A percentile compares a stretch with the other conserved stretches of the same genome.
These are phyloP conservation scores for Geum urbanum DNA, from an alignment of 306 rosid species.

Conservation along the genomic window DNA sequence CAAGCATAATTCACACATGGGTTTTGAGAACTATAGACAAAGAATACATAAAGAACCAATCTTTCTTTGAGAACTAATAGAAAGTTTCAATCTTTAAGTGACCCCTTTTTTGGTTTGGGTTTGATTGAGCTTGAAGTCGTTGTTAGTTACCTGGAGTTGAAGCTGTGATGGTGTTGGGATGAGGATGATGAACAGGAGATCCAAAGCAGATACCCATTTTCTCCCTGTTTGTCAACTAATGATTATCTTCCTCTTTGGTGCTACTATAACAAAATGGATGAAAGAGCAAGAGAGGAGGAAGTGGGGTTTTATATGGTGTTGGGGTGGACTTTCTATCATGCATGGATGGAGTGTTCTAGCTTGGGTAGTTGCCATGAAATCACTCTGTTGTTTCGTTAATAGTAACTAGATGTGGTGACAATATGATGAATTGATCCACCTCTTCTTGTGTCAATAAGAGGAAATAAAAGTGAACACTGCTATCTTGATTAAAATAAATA, in stretches of 20 bases:
- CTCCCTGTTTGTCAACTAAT: not conserved
- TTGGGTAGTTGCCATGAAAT: no score
- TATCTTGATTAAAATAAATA: no score
- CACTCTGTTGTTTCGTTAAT: no score
- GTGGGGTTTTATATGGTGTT: no score
- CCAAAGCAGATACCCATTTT: constrained; percentile 62
- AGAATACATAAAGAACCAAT: constrained; percentile 13
- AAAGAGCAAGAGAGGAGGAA: not conserved
- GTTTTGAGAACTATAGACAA: not conserved
- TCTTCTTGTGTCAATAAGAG: no score
- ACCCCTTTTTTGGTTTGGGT: constrained; percentile 1
- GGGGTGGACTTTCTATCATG: no score
- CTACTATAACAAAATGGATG: constrained; percentile 1
- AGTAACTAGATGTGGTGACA: no score
- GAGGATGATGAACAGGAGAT: constrained; percentile 24
- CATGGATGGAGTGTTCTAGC: no score
- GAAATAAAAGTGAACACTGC: no score
- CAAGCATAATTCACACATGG: not conserved
- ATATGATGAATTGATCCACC: no score
- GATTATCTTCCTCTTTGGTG: not conserved
- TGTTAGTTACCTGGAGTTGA: constrained; percentile 40
- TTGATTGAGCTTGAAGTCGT: not conserved
- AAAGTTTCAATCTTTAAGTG: not conserved
- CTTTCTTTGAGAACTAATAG: not conserved
- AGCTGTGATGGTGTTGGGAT: constrained; percentile 21